Evolutionary conservation across 768 basidiomycete species (phyloP).

Genomic region (Rhodocollybia butyracea): DNA sequence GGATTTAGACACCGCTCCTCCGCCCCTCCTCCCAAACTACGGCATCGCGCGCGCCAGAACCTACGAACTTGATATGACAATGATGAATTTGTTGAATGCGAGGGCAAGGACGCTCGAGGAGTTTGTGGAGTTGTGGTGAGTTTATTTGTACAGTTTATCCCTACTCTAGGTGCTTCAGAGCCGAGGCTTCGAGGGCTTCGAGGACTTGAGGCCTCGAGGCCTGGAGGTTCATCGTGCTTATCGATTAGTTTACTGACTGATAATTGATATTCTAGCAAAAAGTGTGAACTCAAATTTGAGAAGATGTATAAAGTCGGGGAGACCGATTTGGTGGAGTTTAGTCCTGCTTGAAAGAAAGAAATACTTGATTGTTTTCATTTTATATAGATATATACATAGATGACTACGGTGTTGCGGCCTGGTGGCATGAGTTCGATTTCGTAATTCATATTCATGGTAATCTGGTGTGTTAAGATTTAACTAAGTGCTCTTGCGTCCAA

Average conservation of each 20-base stretch:
- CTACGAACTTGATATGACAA: conserved; percentile 44
- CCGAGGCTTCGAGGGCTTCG: background rate
- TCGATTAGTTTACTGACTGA: background rate
- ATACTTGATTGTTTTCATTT: no score
- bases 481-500: no score
- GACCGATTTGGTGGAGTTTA: conserved; percentile 29
- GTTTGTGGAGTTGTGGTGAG: conserved; percentile 32
- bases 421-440: no score
- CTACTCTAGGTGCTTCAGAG: background rate
- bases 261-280: background rate
- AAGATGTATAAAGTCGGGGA: conserved; percentile 36
- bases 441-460: no score
- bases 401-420: no score
- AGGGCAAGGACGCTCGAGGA: conserved; percentile 41
- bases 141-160: background rate
- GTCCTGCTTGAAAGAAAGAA: conserved; percentile 5
- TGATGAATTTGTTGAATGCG: conserved; percentile 40
- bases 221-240: background rate
- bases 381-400: no score
- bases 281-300: conserved; percentile 30
- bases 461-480: no score
- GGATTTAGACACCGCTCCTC: conserved; percentile 27
- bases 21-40: conserved; percentile 46
- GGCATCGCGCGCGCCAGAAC: conserved; percentile 36
- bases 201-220: background rate